Evolutionary conservation across 257 asterid genomes (phyloP), one percentile per base, ranked within the genome.

Genomic region (Gentiana straminea): DNA sequence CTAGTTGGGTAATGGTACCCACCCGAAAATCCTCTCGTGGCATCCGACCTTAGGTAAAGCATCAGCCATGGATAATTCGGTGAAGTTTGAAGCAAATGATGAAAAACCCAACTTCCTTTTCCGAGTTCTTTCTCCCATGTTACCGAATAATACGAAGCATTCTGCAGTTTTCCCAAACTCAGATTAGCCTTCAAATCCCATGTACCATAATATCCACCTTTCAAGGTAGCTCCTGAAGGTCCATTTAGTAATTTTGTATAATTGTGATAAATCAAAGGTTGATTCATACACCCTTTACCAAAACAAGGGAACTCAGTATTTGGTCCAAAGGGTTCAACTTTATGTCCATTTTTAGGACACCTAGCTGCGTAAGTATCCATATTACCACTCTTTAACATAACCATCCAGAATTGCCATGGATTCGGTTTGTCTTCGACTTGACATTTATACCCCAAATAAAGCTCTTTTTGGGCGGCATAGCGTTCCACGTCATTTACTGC

Each of bases 361-460:
- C 9, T 75, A 41, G 74, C 87, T 1, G 97, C 97, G 15, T 49
- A 77, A 2, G 94, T 88, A 51, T 88, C 97, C 94, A 83, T 89
- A 61, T 85, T 89, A 5, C 97, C 94, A 65, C 72, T 89, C 65
- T 89, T 84, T 1, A 85, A 81, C 95, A 83, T 88, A 69, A 85
- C 75, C 97, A 83, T 85, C 97, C 97, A 88, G 58, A 85, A 85
- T 33, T 85, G 91, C 97, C 97, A 88, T 63, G 95, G 94, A 13
- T 73, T 70, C 35, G 89, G 80, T 33, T 57, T 59, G 74, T 79
- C 95, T 37, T 76, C 57, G 15, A 85, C 94, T 74, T 82, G 80
- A 51, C 94, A 88, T 77, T 82, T 84, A 1, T 61, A 45, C 33
- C 97, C 94, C 46, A 88, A 59, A 50, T 81, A 88, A 8, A 75